A percentile compares a stretch with the other conserved stretches of the same genome.
Evolutionary conservation across 257 asterid genomes (phyloP).

Genomic region (Solanum ossicruentum): DNA sequence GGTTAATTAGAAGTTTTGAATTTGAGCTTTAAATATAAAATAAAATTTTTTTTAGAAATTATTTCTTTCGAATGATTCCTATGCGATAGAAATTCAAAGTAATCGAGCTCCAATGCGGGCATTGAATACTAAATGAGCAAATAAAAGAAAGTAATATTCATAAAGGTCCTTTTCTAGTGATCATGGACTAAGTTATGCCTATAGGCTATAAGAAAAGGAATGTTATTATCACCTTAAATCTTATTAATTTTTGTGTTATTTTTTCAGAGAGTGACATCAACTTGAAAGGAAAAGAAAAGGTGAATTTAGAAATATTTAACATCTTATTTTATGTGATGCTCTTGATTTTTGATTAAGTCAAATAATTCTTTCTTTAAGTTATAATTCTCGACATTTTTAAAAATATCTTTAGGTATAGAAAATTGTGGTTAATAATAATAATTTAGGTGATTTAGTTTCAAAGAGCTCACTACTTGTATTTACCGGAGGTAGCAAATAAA

Average conservation of each 20-base stretch:
- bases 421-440: not conserved
- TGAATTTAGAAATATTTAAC: not conserved
- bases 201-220: not conserved
- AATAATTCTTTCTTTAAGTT: not conserved
- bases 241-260: not conserved
- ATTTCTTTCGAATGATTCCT: no score
- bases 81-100: no score
- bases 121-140: no score
- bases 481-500: not conserved
- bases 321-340: not conserved
- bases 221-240: not conserved
- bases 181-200: not conserved
- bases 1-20: not conserved
- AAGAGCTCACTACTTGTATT: no score
- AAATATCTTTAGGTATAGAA: not conserved
- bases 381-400: no score
- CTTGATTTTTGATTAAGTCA: not conserved
- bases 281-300: not conserved
- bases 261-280: not conserved
- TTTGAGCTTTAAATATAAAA: no score
- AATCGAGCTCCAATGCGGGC: fast-evolving
- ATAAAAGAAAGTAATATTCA: no score
- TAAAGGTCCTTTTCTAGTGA: not conserved
- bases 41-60: no score
- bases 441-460: not conserved